Percentiles rank a stretch among this genome's conserved stretches.
These are phyloP conservation scores for Wickerhamomyces rabaulensis DNA, from an alignment of 805 yeast species.

Conservation along the genomic window DNA sequence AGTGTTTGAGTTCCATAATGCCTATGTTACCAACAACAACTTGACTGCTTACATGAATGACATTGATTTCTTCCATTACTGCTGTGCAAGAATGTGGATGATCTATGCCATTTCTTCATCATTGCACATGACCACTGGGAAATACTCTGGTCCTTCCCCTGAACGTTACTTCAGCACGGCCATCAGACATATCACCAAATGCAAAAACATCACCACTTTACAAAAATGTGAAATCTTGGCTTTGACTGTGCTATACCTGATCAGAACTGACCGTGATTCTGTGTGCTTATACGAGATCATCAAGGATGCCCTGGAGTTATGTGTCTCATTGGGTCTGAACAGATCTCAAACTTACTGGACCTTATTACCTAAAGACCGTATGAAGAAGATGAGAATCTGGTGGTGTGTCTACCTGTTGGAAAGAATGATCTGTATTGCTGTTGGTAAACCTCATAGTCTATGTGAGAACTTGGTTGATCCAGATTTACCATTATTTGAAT, in stretches of 20 bases:
- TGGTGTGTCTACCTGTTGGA: constrained; percentile 64
- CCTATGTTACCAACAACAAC: constrained; percentile 34
- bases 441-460: constrained; percentile 53
- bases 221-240: constrained; percentile 50
- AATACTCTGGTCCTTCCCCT: constrained; percentile 50
- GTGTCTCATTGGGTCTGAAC: constrained; percentile 33
- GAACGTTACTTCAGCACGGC: constrained; percentile 55
- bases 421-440: constrained; percentile 55
- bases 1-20: constrained; percentile 43
- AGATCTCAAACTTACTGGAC: constrained; percentile 30
- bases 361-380: constrained; percentile 22
- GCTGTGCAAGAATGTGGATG: constrained; percentile 52
- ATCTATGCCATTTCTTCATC: constrained; percentile 48
- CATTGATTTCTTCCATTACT: constrained; percentile 42
- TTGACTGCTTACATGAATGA: constrained; percentile 30
- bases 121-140: constrained; percentile 50
- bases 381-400: constrained; percentile 47
- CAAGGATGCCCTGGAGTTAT: constrained; percentile 45
- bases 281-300: constrained; percentile 48
- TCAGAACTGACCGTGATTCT: constrained; percentile 59
- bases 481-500: constrained; percentile 45
- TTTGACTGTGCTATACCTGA: constrained; percentile 47
- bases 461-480: constrained; percentile 43
- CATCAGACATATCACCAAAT: constrained; percentile 46
- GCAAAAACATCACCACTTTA: constrained; percentile 34